Evolutionary conservation across 108 stramenopile species (phyloP), one percentile per base, ranked within the genome.

Genomic region (Nitzschia sp.): DNA sequence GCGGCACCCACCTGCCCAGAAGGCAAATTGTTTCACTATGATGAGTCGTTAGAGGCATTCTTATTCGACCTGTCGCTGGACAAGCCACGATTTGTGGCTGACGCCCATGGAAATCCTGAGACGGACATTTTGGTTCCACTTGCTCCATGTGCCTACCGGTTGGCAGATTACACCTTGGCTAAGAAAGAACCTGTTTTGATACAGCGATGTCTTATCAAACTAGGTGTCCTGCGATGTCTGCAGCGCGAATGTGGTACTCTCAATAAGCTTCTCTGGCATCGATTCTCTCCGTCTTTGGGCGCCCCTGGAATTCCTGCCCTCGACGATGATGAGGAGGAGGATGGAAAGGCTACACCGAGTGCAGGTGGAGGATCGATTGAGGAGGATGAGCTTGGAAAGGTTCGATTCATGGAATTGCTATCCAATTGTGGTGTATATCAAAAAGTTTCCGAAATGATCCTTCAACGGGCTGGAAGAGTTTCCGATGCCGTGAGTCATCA

Each of bases 341-440:
- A 58, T 31, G 38, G 19, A 38, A 13, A 11, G 8, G 38, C 9
- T 41, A 1, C 33, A 13, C 5, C 45, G 15, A 1, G 11, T 23
- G 3, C 22, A 31, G 31, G 45, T 45, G 34, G 55, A n/a, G 72
- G 64, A 0, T 59, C 77, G 1, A 52, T 86, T 5, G 85, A 86
- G 77, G 85, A 86, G 63, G 82, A 83, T 44, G 85, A 86, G 53
- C 68, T 86, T 30, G 76, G 80, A 1, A 86, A 86, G 56, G 68
- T 58, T 1, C 76, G 85, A 3, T 86, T 86, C 61, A 80, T 86
- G 81, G 85, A 86, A 52, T 56, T 86, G 19, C 62, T 86, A 3
- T 83, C 82, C 45, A 83, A 83, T 52, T 80, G 81, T 60, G 85
- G 85, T 13, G 77, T 86, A 3, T 78, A 73, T 53, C 85, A 83